Percentiles rank a stretch among this genome's conserved stretches.
phyloP scores from a whole-genome alignment of 106 monocot species.

The Dioscorea dumetorum region DNA sequence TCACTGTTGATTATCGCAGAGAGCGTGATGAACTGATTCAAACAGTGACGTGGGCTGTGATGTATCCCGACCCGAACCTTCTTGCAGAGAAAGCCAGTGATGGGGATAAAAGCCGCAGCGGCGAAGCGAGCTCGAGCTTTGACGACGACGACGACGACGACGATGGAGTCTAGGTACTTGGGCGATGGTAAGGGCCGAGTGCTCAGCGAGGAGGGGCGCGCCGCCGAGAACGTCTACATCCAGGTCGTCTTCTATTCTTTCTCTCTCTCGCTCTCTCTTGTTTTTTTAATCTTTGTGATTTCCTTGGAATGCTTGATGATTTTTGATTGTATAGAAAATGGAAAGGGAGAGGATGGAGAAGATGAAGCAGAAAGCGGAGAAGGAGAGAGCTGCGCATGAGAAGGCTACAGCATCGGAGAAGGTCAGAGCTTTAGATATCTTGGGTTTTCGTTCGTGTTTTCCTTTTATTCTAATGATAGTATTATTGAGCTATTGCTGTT shows the following conservation, averaged over 20 bases:
- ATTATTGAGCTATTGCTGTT: too few relatives aligned
- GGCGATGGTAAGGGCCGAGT: conserved; percentile 29
- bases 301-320: background rate
- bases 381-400: background rate
- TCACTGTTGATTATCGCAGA: too few relatives aligned
- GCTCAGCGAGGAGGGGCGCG: conserved; percentile 37
- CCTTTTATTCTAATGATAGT: background rate
- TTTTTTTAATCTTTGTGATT: background rate
- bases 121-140: background rate
- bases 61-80: background rate
- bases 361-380: conserved; percentile 8
- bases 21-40: too few relatives aligned
- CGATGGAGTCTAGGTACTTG: conserved; percentile 17
- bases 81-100: background rate
- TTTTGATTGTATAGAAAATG: conserved; percentile 5
- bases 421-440: background rate
- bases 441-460: background rate
- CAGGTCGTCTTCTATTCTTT: conserved; percentile 8
- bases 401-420: conserved; percentile 3
- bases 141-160: background rate
- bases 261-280: background rate
- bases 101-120: background rate
- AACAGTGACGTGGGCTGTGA: too few relatives aligned
- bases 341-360: conserved; percentile 15
- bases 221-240: conserved; percentile 40